phyloP scores from a whole-genome alignment of 2,329 filamentous ascomycete genomes.

The Leptodontidium sp. region DNA sequence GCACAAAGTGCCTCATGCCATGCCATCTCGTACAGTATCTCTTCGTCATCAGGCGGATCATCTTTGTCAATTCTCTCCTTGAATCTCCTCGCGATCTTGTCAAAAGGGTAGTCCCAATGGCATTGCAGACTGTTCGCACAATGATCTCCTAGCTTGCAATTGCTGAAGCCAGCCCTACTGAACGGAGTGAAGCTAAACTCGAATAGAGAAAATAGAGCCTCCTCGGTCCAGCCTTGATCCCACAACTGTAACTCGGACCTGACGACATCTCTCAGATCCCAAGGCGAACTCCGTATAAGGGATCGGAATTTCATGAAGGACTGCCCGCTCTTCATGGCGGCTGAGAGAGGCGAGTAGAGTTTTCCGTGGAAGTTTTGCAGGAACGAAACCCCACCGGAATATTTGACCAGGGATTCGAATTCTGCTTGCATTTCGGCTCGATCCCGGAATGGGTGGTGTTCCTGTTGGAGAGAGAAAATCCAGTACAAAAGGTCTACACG shows the following conservation, averaged over 20 bases:
- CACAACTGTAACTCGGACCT: background rate
- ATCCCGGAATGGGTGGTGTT: background rate
- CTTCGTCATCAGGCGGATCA: background rate
- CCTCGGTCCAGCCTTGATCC: background rate
- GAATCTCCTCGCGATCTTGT: background rate
- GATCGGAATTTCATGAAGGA: background rate
- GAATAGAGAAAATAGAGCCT: background rate
- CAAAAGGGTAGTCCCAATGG: slow-evolving; percentile 4
- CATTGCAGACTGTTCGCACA: background rate
- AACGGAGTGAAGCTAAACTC: background rate
- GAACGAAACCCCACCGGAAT: background rate
- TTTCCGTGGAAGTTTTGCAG: background rate
- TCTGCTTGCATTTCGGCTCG: background rate
- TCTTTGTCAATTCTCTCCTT: background rate
- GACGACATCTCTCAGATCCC: background rate
- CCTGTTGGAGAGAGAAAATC: background rate
- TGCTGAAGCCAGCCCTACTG: background rate
- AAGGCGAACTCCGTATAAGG: background rate
- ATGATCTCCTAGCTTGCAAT: background rate
- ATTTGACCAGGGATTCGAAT: background rate
- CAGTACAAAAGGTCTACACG: background rate
- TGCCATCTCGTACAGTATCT: background rate
- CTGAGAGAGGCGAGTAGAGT: background rate
- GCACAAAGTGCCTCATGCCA: background rate
- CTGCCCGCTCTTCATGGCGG: background rate